A percentile compares a stretch with the other conserved stretches of the same genome.
Conservation (phyloP, 306 rosid genomes). For the Pyrus communis region DNA sequence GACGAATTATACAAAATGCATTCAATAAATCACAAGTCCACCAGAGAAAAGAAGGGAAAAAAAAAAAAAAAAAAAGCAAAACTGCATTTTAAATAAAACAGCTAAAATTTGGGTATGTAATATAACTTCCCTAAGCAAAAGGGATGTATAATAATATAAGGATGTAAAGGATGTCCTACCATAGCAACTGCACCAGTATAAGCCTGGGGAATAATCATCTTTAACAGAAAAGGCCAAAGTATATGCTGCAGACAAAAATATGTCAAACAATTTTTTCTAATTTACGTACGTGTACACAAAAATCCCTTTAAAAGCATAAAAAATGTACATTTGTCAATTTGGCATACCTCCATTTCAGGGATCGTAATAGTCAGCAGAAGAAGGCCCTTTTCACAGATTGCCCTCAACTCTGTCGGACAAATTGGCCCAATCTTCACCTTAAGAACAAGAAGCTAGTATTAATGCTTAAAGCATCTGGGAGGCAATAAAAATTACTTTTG, state of each 20-base stretch:
- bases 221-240: conserved; percentile 95
- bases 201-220: conserved; percentile 72
- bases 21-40: neutral
- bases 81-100: neutral
- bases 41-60: too few relatives aligned
- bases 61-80: neutral
- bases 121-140: conserved; percentile 6
- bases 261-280: neutral
- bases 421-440: conserved; percentile 77
- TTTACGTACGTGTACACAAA: neutral
- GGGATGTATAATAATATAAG: neutral
- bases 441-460: conserved; percentile 18
- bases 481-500: neutral
- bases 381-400: conserved; percentile 84
- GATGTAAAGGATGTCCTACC: conserved; percentile 31
- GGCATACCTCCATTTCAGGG: conserved; percentile 96
- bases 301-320: neutral
- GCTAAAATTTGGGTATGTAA: conserved; percentile 4
- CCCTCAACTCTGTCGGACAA: conserved; percentile 59
- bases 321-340: neutral
- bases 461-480: conserved; percentile 9
- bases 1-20: neutral
- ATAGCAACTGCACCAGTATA: conserved; percentile 86
- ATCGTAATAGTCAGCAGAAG: conserved; percentile 83
- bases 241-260: conserved; percentile 50